Conservation (phyloP, 305 asterid genomes). For the Petunia hybrid region DNA sequence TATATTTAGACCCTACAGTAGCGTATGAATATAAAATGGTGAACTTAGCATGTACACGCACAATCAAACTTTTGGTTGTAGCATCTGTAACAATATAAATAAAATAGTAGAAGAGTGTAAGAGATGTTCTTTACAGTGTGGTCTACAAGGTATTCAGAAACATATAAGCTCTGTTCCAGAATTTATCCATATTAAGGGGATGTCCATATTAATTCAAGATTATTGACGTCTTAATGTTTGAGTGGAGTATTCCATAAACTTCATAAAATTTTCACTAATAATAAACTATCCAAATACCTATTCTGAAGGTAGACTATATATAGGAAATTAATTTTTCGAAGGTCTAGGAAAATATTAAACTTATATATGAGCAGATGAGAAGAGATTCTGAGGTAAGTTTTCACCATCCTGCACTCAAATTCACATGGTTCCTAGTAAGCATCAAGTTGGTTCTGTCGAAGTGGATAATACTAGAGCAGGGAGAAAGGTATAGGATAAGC, state of each 20-base stretch:
- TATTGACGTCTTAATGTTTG: neutral
- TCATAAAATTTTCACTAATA: neutral
- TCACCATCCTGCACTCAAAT: neutral
- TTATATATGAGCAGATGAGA: conserved; percentile 8
- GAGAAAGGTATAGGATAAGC: conserved; percentile 22
- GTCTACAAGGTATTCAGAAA: neutral
- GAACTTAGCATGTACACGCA: neutral
- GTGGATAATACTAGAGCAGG: neutral
- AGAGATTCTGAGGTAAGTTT: neutral
- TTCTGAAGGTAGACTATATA: neutral
- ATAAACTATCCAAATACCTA: neutral
- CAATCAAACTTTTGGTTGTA: neutral
- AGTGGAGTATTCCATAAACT: neutral
- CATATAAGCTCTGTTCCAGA: neutral
- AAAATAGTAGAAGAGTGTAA: neutral
- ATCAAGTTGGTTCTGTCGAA: neutral
- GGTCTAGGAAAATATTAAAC: neutral
- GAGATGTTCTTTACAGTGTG: neutral
- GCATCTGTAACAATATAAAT: neutral
- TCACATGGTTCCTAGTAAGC: neutral
- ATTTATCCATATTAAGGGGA: neutral
- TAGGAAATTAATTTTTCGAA: neutral
- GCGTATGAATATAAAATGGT: neutral
- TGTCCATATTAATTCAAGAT: neutral
- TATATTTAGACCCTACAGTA: neutral